A percentile compares a stretch with the other conserved stretches of the same genome.
These are phyloP conservation scores for Parmelia sp. DNA, from an alignment of 495 filamentous ascomycete genomes.

Conservation along the genomic window DNA sequence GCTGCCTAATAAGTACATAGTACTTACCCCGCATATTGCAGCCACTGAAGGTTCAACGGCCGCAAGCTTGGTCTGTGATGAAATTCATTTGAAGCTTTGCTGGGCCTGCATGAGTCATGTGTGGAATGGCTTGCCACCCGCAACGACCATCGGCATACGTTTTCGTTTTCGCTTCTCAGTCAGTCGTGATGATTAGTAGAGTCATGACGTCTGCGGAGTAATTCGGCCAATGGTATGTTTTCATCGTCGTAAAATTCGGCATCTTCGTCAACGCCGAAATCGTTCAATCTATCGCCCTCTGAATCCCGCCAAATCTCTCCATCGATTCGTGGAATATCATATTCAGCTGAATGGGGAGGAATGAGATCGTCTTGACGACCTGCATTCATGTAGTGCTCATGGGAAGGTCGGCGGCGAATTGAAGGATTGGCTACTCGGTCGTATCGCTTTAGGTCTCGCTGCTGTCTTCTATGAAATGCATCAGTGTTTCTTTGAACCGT, in stretches of 20 bases:
- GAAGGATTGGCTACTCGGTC: conserved; percentile 26
- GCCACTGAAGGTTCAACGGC: neutral
- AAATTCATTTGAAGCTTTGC: neutral
- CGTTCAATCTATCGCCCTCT: conserved; percentile 76
- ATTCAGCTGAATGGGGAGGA: conserved; percentile 4
- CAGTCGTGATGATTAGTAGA: neutral
- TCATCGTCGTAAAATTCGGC: conserved; percentile 73
- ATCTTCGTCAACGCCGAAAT: conserved; percentile 89
- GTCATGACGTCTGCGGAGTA: conserved; percentile 30
- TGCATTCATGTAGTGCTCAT: conserved; percentile 22
- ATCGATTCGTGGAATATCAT: conserved; percentile 36
- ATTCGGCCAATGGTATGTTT: conserved; percentile 68
- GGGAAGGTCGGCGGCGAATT: conserved; percentile 31
- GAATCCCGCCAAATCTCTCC: conserved; percentile 72
- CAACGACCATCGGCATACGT: neutral
- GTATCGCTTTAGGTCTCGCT: conserved; percentile 45
- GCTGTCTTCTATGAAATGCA: conserved; percentile 53
- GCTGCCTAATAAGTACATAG: neutral
- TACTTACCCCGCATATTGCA: conserved; percentile 1
- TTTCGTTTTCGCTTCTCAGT: neutral
- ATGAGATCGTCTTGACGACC: neutral
- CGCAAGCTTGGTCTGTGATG: neutral
- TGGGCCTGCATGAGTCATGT: neutral
- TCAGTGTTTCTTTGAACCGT: conserved; percentile 44
- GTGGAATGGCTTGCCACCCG: neutral